Evolutionary conservation across 345 rosid species (phyloP).

Genomic region (Salix caprea): DNA sequence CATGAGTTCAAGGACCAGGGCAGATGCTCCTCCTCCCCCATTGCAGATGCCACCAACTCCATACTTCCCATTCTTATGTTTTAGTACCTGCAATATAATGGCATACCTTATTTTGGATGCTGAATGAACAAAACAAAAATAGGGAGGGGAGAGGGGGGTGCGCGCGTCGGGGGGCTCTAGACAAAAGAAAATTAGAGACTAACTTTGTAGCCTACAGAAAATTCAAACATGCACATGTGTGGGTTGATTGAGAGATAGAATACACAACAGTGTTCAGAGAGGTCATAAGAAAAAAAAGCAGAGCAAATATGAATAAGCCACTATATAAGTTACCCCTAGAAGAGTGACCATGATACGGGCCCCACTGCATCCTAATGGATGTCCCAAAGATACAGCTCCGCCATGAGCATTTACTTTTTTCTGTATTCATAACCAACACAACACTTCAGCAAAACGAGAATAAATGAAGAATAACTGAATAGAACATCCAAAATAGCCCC

Average conservation of each 20-base stretch:
- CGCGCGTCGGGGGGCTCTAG: not conserved
- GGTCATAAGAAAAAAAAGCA: too few relatives aligned
- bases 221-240: not conserved
- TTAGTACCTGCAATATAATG: slow-evolving; percentile 15
- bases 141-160: too few relatives aligned
- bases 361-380: slow-evolving; percentile 31
- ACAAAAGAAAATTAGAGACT: not conserved
- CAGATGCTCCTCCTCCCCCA: slow-evolving; percentile 36
- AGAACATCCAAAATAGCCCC: not conserved
- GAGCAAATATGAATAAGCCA: not conserved
- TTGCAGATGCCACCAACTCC: slow-evolving; percentile 24
- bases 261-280: not conserved
- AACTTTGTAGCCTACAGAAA: too few relatives aligned
- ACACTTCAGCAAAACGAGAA: not conserved
- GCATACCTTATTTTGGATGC: not conserved
- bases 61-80: slow-evolving; percentile 23
- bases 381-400: slow-evolving; percentile 35
- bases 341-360: slow-evolving; percentile 27
- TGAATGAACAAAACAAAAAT: too few relatives aligned
- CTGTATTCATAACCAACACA: slow-evolving; percentile 6
- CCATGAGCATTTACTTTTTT: slow-evolving; percentile 25
- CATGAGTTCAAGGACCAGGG: slow-evolving; percentile 25
- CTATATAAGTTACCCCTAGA: slow-evolving; percentile 19
- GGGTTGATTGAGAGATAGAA: not conserved
- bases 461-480: not conserved